phyloP scores from a whole-genome alignment of 1,139 yeast species.

The Taiozyma onychis region DNA sequence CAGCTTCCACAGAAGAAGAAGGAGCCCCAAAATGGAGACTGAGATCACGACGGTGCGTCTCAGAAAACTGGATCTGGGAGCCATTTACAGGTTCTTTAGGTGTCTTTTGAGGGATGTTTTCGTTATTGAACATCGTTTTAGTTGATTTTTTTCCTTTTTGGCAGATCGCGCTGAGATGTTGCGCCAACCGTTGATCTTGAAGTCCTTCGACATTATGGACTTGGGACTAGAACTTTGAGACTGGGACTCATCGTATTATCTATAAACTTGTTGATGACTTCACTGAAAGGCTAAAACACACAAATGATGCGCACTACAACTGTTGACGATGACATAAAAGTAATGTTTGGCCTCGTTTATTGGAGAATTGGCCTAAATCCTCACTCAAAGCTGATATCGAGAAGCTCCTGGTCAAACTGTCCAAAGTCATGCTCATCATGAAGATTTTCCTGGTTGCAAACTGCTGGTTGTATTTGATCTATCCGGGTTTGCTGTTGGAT shows the following conservation, averaged over 20 bases:
- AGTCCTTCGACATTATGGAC: too few relatives aligned
- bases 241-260: too few relatives aligned
- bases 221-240: too few relatives aligned
- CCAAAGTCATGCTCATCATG: background rate
- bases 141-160: background rate
- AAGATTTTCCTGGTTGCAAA: background rate
- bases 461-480: background rate
- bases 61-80: background rate
- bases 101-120: background rate
- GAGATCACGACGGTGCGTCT: background rate
- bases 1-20: slow-evolving; percentile 23
- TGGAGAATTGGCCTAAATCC: too few relatives aligned
- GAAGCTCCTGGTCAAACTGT: background rate
- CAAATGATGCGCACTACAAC: too few relatives aligned
- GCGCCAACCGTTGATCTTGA: background rate
- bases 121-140: background rate
- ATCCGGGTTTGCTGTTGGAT: background rate
- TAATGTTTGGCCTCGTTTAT: too few relatives aligned
- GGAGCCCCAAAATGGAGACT: background rate
- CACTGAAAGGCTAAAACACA: too few relatives aligned
- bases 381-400: background rate
- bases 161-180: background rate
- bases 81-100: background rate
- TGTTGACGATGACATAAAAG: too few relatives aligned
- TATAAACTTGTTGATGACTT: too few relatives aligned